phyloP scores from a whole-genome alignment of 441 rosid genomes.

The Pelargonium citronellum region DNA sequence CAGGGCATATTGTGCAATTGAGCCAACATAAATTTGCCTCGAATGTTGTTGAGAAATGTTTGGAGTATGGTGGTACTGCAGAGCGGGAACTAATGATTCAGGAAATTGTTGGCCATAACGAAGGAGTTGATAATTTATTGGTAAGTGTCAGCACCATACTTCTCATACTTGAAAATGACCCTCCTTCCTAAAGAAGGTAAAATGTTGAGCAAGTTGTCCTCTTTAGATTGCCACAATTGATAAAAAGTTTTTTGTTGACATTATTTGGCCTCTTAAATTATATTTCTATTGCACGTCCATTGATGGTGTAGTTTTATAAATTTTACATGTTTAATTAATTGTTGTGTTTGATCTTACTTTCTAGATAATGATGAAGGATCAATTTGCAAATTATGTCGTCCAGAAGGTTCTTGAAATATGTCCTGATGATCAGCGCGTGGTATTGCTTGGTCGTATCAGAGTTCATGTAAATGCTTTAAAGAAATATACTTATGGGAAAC shows the following conservation, averaged over 20 bases:
- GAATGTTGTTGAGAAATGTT: conserved; percentile 28
- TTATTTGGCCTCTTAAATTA: too few relatives aligned
- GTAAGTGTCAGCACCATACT: conserved; percentile 13
- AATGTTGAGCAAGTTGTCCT: not conserved
- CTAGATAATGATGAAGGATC: conserved; percentile 88
- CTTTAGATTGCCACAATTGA: not conserved
- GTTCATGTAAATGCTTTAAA: conserved; percentile 60
- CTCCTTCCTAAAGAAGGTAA: not conserved
- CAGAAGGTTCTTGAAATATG: conserved; percentile 77
- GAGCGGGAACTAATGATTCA: conserved; percentile 24
- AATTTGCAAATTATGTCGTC: conserved; percentile 80
- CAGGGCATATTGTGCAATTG: conserved; percentile 26
- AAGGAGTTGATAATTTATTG: conserved; percentile 28
- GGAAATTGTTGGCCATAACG: conserved; percentile 23
- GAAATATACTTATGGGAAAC: conserved; percentile 88
- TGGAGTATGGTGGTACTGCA: conserved; percentile 24
- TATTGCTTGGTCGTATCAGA: conserved; percentile 49
- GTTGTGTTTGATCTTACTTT: not conserved
- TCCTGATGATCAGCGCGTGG: conserved; percentile 48
- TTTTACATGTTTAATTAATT: too few relatives aligned
- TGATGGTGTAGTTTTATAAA: too few relatives aligned
- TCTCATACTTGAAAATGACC: not conserved
- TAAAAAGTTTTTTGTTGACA: too few relatives aligned
- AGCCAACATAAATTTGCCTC: conserved; percentile 31
- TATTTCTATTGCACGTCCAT: too few relatives aligned